Evolutionary conservation across 805 yeast species (phyloP).

Genomic region (Candida tibetensis): DNA sequence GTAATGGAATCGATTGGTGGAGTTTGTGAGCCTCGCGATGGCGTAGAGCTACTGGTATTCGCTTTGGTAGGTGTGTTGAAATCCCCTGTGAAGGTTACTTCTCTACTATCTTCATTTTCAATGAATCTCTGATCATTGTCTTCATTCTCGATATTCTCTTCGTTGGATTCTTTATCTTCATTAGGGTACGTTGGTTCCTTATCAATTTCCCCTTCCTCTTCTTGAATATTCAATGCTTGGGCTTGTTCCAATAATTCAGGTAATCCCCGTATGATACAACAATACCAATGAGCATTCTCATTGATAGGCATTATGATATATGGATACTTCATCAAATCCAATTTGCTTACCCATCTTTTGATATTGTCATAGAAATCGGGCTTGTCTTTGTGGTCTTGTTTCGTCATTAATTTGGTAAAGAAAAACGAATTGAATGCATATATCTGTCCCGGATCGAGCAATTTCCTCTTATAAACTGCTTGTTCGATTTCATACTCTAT

Average conservation of each 20-base stretch:
- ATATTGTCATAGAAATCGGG: conserved; percentile 57
- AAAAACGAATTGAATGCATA: conserved; percentile 81
- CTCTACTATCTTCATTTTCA: no score
- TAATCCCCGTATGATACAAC: conserved; percentile 64
- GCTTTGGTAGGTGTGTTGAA: no score
- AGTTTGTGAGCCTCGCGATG: no score
- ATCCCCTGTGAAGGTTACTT: no score
- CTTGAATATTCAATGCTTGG: not conserved
- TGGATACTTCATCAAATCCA: conserved; percentile 55
- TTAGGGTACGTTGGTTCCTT: not conserved
- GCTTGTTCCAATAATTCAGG: conserved; percentile 27
- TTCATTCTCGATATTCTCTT: not conserved
- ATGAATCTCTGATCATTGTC: not conserved
- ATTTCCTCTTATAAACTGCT: conserved; percentile 20
- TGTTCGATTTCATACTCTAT: conserved; percentile 53
- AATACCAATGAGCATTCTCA: conserved; percentile 83
- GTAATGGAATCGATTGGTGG: not conserved
- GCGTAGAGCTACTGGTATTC: no score
- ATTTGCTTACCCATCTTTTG: conserved; percentile 72
- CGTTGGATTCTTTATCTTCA: not conserved
- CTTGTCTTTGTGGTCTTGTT: conserved; percentile 13
- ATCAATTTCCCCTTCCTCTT: no score
- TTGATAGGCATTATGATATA: conserved; percentile 78
- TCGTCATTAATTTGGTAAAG: conserved; percentile 57
- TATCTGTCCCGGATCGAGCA: conserved; percentile 36